Conservation (phyloP, 306 rosid species). For the Quercus engelmannii region DNA sequence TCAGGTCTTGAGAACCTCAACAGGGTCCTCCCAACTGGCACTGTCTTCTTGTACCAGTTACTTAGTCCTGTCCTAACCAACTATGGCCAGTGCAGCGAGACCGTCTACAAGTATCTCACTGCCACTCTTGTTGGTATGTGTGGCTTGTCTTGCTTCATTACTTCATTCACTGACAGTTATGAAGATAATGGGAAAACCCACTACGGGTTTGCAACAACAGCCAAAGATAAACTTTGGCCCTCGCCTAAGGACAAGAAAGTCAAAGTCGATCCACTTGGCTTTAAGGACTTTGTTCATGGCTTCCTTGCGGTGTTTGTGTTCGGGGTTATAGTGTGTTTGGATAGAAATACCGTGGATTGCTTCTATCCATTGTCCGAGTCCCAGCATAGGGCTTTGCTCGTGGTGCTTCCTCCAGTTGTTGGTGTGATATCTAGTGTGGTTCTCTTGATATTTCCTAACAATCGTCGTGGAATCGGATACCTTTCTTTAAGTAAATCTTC, state of each 20-base stretch:
- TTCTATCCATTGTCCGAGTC: constrained; percentile 49
- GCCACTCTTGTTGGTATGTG: constrained; percentile 32
- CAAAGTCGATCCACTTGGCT: constrained; percentile 20
- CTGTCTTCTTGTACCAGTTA: constrained; percentile 65
- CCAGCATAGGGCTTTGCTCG: constrained; percentile 30
- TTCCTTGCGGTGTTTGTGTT: constrained; percentile 47
- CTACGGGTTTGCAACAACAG: constrained; percentile 55
- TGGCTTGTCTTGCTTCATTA: constrained; percentile 53
- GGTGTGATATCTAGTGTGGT: constrained; percentile 51
- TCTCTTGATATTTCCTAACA: constrained; percentile 51
- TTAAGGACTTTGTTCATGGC: constrained; percentile 73
- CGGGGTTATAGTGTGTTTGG: constrained; percentile 41
- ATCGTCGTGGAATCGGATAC: constrained; percentile 80
- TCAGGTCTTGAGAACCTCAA: constrained; percentile 59
- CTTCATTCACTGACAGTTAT: constrained; percentile 81
- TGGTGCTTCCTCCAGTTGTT: constrained; percentile 53
- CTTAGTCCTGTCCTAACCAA: constrained; percentile 68
- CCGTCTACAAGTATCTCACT: constrained; percentile 45
- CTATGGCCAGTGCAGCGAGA: constrained; percentile 49
- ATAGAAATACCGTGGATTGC: constrained; percentile 54
- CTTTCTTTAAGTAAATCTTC: constrained; percentile 26
- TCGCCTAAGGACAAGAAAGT: constrained; percentile 17
- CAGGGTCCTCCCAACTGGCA: constrained; percentile 77
- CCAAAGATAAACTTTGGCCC: constrained; percentile 58
- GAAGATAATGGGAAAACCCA: constrained; percentile 42